Conservation (phyloP, 805 yeast species). For the Yamadazyma kitorensis region DNA sequence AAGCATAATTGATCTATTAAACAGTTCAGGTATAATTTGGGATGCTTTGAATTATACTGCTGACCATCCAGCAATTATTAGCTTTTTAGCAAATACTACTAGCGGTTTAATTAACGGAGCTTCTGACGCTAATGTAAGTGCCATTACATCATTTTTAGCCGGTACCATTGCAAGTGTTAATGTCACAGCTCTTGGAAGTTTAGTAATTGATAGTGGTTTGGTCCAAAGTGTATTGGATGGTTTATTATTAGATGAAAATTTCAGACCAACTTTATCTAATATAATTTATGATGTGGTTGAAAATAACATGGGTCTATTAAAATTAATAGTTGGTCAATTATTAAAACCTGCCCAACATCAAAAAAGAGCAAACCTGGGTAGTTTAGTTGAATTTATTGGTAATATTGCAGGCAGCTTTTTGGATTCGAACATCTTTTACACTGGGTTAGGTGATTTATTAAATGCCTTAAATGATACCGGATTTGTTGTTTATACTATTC, state of each 20-base stretch:
- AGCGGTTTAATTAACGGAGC: constrained; percentile 14
- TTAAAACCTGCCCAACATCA: constrained; percentile 19
- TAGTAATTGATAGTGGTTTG: constrained; percentile 34
- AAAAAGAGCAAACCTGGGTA: constrained; percentile 16
- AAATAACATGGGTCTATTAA: constrained; percentile 26
- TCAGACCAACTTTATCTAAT: constrained; percentile 30
- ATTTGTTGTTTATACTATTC: constrained; percentile 34
- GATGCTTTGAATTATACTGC: constrained; percentile 34
- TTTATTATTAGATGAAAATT: constrained; percentile 30
- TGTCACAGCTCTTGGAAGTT: constrained; percentile 19
- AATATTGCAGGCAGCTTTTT: constrained; percentile 28
- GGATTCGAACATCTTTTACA: constrained; percentile 23
- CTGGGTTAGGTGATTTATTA: constrained; percentile 24
- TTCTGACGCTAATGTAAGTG: constrained; percentile 4
- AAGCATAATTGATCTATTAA: constrained; percentile 21
- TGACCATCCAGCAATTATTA: constrained; percentile 25
- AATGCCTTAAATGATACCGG: constrained; percentile 42
- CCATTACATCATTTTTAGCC: constrained; percentile 5
- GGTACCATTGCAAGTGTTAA: constrained; percentile 13
- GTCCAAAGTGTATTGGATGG: constrained; percentile 34
- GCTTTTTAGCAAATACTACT: constrained; percentile 31
- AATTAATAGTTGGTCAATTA: constrained; percentile 19
- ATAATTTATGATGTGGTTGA: constrained; percentile 29
- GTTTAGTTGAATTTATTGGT: constrained; percentile 24
- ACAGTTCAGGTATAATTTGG: constrained; percentile 33